phyloP scores from a whole-genome alignment of 139 green algal genomes.

The Coccomyxa sp. region DNA sequence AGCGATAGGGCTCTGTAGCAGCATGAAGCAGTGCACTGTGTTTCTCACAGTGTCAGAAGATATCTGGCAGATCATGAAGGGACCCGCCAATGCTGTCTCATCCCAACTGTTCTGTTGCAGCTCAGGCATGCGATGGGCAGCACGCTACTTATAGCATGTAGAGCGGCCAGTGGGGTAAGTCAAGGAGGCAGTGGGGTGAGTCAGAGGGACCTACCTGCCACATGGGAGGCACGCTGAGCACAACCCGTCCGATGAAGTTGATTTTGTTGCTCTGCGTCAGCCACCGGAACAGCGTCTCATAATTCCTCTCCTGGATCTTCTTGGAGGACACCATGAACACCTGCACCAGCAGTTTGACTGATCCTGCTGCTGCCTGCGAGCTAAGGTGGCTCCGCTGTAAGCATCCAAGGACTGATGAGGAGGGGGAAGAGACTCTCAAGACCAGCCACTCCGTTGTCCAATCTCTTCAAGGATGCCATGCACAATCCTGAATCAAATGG shows the following conservation, averaged over 20 bases:
- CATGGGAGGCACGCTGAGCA: conserved; percentile 21
- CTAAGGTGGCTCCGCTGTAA: not conserved
- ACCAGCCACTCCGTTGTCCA: too few relatives aligned
- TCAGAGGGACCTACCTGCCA: conserved; percentile 13
- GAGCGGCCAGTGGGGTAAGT: not conserved
- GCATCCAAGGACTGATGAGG: not conserved
- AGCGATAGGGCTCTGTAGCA: not conserved
- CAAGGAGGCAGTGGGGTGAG: not conserved
- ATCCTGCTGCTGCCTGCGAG: not conserved
- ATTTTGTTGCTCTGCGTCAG: conserved; percentile 16
- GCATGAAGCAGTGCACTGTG: not conserved
- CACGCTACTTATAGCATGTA: too few relatives aligned
- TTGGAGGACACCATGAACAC: conserved; percentile 64
- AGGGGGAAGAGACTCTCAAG: not conserved
- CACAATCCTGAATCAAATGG: too few relatives aligned
- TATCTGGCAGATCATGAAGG: too few relatives aligned
- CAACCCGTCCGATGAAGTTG: conserved; percentile 23
- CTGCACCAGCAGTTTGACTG: conserved; percentile 20
- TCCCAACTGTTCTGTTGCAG: too few relatives aligned
- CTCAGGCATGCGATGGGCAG: too few relatives aligned
- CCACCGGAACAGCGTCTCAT: conserved; percentile 68
- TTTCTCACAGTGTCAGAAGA: too few relatives aligned
- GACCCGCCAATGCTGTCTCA: too few relatives aligned
- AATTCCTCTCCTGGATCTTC: conserved; percentile 53
- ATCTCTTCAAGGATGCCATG: too few relatives aligned